Percentiles rank a stretch among this genome's conserved stretches.
phyloP scores from a whole-genome alignment of 257 asterid species.

The Capsicum chinense region DNA sequence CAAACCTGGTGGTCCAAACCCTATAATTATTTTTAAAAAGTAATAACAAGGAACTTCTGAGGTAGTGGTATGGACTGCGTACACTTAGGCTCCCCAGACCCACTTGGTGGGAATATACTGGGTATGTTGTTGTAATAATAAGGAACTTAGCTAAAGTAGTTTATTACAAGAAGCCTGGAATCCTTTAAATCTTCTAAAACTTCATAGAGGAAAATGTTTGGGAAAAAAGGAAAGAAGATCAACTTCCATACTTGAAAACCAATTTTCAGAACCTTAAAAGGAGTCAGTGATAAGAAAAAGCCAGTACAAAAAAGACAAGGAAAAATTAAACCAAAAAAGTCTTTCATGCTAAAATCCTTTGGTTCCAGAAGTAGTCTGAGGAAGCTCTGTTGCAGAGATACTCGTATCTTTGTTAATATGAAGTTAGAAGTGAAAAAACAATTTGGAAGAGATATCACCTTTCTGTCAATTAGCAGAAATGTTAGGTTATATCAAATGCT shows the following conservation, averaged over 20 bases:
- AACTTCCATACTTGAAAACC: neutral
- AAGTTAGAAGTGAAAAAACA: neutral
- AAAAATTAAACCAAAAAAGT: neutral
- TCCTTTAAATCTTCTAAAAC: neutral
- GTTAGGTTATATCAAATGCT: neutral
- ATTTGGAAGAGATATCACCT: neutral
- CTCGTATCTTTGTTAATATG: neutral
- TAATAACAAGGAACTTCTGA: constrained; percentile 17
- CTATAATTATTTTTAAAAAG: neutral
- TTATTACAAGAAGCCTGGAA: neutral
- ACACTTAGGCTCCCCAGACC: no score
- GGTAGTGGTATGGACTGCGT: no score
- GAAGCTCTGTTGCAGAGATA: constrained; percentile 7
- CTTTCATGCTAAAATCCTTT: neutral
- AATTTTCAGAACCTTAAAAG: neutral
- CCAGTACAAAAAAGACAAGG: neutral
- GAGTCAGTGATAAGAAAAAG: constrained; percentile 13
- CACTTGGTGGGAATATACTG: no score
- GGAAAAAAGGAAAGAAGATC: neutral
- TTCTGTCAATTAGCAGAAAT: neutral
- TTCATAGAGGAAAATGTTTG: neutral
- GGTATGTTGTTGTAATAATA: neutral
- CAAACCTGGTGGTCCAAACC: neutral
- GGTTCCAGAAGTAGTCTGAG: neutral
- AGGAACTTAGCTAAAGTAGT: constrained; percentile 11